A percentile compares a stretch with the other conserved stretches of the same genome.
Conservation (phyloP, 2,329 filamentous ascomycete genomes). For the Dothidotthia symphoricarpi region DNA sequence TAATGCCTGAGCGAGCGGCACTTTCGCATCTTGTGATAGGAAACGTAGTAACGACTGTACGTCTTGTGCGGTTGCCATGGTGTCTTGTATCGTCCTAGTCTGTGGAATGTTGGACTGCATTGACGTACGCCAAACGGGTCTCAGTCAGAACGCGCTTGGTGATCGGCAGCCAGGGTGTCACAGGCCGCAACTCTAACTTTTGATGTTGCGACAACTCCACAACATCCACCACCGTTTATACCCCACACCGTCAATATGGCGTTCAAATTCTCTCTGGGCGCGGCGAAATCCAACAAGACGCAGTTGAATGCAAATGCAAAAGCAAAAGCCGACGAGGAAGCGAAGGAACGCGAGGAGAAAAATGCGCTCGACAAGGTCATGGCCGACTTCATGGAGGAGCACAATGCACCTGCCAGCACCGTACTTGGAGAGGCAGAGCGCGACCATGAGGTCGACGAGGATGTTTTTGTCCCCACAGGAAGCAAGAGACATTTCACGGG, state of each 20-base stretch:
- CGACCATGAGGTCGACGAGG: constrained; percentile 19
- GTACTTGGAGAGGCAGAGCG: constrained; percentile 25
- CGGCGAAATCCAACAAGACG: constrained; percentile 25
- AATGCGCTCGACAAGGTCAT: constrained; percentile 32
- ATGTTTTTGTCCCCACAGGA: constrained; percentile 30
- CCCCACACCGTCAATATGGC: constrained; percentile 20
- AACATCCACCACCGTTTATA: constrained; percentile 5
- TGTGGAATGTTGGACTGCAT: background rate
- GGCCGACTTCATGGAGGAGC: constrained; percentile 34
- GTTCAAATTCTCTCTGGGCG: constrained; percentile 31
- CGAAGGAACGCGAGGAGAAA: constrained; percentile 33
- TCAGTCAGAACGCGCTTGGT: constrained; percentile 15
- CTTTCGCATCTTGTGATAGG: constrained; percentile 57
- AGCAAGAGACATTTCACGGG: constrained; percentile 34
- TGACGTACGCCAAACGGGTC: constrained; percentile 4
- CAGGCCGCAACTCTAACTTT: constrained; percentile 11
- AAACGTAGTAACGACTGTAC: constrained; percentile 56
- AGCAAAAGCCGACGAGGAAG: constrained; percentile 32
- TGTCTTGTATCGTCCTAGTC: background rate
- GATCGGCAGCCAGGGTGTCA: constrained; percentile 10
- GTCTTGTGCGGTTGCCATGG: constrained; percentile 38
- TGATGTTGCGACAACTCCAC: background rate
- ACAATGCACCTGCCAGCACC: constrained; percentile 20
- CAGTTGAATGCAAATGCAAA: constrained; percentile 25
- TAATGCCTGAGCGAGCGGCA: constrained; percentile 56